phyloP scores from a whole-genome alignment of 345 rosid genomes.

The Salix viminalis region DNA sequence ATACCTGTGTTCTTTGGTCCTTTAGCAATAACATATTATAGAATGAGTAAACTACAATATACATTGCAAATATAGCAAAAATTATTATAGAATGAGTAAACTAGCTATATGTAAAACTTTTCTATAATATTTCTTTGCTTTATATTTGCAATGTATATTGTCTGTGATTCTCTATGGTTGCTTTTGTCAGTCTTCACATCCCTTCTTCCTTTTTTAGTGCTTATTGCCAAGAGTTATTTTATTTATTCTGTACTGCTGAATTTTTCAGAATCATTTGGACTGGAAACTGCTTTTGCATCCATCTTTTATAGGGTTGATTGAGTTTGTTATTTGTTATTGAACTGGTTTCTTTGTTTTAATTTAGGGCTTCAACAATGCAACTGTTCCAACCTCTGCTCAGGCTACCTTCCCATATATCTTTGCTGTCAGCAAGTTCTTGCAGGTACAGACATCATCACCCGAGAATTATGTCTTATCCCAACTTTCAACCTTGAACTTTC shows the following conservation, averaged over 20 bases:
- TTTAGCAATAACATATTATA: background rate
- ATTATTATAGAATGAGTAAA: no score
- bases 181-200: background rate
- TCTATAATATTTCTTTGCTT: no score
- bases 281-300: background rate
- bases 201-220: background rate
- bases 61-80: no score
- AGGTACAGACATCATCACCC: slow-evolving; percentile 39
- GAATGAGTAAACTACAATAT: no score
- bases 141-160: background rate
- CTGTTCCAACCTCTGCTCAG: slow-evolving; percentile 64
- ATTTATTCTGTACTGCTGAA: background rate
- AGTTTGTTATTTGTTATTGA: background rate
- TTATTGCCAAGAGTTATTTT: background rate
- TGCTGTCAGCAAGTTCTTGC: slow-evolving; percentile 80
- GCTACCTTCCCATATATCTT: slow-evolving; percentile 81
- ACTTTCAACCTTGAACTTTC: background rate
- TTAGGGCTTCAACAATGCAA: slow-evolving; percentile 78
- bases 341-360: slow-evolving; percentile 6
- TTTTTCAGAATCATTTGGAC: background rate
- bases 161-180: background rate
- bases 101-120: no score
- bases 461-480: background rate
- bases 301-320: background rate
- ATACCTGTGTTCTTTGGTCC: background rate